Evolutionary conservation across 2,329 filamentous ascomycete species (phyloP).

Genomic region (Helotiales sp.): DNA sequence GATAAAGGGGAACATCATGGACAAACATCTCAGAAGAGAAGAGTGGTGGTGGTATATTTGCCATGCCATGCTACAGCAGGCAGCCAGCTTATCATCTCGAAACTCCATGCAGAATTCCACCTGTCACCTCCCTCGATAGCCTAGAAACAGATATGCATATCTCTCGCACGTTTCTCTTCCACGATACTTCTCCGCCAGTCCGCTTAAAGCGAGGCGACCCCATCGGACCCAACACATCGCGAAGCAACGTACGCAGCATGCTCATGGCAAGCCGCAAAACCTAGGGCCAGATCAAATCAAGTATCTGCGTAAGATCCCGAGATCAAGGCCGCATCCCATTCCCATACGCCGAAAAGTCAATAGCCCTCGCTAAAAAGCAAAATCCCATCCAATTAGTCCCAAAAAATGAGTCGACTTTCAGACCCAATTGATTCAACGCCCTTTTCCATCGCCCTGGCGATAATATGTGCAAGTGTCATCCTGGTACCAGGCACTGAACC

Average conservation of each 20-base stretch:
- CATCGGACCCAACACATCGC: not conserved
- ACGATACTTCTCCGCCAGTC: not conserved
- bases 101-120: not conserved
- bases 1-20: no score
- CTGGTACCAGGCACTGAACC: not conserved
- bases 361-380: not conserved
- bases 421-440: not conserved
- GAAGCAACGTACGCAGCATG: not conserved
- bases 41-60: constrained; percentile 3
- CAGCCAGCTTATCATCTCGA: not conserved
- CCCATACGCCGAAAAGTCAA: not conserved
- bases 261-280: not conserved
- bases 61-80: not conserved
- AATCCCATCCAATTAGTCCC: not conserved
- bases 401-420: not conserved
- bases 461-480: not conserved
- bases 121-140: not conserved
- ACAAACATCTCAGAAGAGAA: not conserved
- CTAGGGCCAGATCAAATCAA: not conserved
- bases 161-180: not conserved
- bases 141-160: not conserved
- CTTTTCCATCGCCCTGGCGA: not conserved
- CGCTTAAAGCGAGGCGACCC: not conserved
- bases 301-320: not conserved
- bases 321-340: not conserved